Conservation (phyloP, 192 early-diverging fungal genomes). For the Rhizophagus sp. region DNA sequence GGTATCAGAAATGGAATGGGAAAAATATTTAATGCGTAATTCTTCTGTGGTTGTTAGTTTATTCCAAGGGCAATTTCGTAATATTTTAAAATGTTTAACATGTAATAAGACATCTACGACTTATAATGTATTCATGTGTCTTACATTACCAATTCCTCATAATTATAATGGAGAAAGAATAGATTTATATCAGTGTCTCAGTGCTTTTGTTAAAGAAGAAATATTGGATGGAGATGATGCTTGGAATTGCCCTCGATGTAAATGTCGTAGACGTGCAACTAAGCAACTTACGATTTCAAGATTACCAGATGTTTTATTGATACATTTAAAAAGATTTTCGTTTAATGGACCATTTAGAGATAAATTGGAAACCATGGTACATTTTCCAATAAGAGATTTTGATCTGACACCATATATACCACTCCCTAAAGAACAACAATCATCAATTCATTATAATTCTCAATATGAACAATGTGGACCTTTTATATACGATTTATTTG, state of each 20-base stretch:
- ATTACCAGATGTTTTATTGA: constrained; percentile 85
- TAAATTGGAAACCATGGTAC: constrained; percentile 86
- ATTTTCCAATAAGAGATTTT: constrained; percentile 73
- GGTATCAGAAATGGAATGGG: constrained; percentile 71
- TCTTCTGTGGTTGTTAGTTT: constrained; percentile 83
- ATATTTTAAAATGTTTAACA: constrained; percentile 64
- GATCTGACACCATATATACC: constrained; percentile 61
- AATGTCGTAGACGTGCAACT: constrained; percentile 65
- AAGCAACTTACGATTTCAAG: constrained; percentile 79
- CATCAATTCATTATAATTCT: constrained; percentile 5
- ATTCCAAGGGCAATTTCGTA: constrained; percentile 86
- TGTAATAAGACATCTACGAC: constrained; percentile 82
- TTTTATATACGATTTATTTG: constrained; percentile 76
- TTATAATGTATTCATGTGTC: constrained; percentile 89
- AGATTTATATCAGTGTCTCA: constrained; percentile 80
- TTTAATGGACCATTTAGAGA: constrained; percentile 90
- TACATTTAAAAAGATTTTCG: constrained; percentile 95
- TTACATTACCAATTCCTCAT: constrained; percentile 86
- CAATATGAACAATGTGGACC: constrained; percentile 22
- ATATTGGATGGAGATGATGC: constrained; percentile 86
- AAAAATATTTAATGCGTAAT: constrained; percentile 70
- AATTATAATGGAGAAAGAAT: constrained; percentile 52
- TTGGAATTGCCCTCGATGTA: constrained; percentile 90
- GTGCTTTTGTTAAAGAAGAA: constrained; percentile 83
- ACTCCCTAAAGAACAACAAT: constrained; percentile 17